Base-by-base conservation (phyloP, 805 yeast genomes). In the Yarrowia divulgata region DNA sequence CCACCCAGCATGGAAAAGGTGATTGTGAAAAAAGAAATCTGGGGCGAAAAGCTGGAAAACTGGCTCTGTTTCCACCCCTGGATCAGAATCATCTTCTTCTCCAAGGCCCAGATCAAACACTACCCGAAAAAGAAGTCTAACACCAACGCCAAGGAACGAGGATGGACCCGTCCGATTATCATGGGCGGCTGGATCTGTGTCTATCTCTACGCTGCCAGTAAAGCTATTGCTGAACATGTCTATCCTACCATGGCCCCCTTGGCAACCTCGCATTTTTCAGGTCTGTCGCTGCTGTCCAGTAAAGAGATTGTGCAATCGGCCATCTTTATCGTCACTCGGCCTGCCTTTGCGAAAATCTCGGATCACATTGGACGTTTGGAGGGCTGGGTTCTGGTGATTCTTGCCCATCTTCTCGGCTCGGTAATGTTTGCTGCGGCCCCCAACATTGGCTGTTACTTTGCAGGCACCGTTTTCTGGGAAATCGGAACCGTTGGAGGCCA, bases 111-210 rank as follows among this genome's bases (percentile, higher is more conserved):
- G 19, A 45, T 60, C 66, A 60, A 60, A 14, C 50, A 45, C 18
- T 60, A 60, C 42, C 66, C 66, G 13, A 48, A 18, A 1, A 45
- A 60, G 13, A 4, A 19, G 12, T 13, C 12, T 13, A 60, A 45
- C 40, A 60, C 66, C 40, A 60, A 60, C 37, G 66, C 66, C 66
- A 60, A 60, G 32, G 66, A 60, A 13, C 52, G 66, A 45, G 66
- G 66, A 8, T 60, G 66, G 66, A 60, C 66, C 5, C 3, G 18
- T 3, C 37, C 50, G 5, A 60, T 29, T 5, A 60, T 60, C 34
- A n/a, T 60, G 14, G 10, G 45, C 19, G 66, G 66, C n/a, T 60
- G 66, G 66, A 9, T 60, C 19, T 45, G 34, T 14, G 66, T 60
- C 42, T 60, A 60, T 34, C 52, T 60, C 4, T 60, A 60, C 34